phyloP scores from a whole-genome alignment of 1,284 basidiomycete species.

The Cryptococcus hybrid region DNA sequence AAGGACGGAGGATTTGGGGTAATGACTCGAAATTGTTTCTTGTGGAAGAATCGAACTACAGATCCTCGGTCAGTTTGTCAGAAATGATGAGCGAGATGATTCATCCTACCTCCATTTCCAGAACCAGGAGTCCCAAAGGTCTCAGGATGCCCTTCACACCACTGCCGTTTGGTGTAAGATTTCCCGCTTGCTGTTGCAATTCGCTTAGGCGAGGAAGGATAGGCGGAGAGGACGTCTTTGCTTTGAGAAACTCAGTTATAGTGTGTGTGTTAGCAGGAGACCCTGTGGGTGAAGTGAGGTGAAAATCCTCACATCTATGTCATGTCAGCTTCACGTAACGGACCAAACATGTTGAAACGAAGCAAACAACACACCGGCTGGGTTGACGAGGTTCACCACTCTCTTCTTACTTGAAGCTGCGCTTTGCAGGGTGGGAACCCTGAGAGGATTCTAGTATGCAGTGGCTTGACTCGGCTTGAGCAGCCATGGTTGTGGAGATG shows the following conservation, averaged over 20 bases:
- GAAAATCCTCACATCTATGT: too few relatives aligned
- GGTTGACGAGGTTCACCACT: slow-evolving; percentile 35
- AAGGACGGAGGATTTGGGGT: slow-evolving; percentile 30
- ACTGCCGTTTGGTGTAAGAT: neutral
- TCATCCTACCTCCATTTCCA: slow-evolving; percentile 36
- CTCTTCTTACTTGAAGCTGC: slow-evolving; percentile 9
- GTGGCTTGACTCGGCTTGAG: too few relatives aligned
- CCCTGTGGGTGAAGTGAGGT: neutral
- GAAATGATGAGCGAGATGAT: neutral
- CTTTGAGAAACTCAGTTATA: neutral
- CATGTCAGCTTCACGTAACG: too few relatives aligned
- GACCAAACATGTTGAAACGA: neutral
- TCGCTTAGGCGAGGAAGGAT: slow-evolving; percentile 2
- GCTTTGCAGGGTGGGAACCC: neutral
- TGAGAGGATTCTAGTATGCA: neutral
- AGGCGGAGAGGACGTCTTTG: neutral
- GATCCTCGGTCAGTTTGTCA: neutral
- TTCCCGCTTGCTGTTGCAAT: neutral
- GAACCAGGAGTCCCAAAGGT: slow-evolving; percentile 37
- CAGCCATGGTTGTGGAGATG: too few relatives aligned
- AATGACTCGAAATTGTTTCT: slow-evolving; percentile 40
- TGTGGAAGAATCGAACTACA: slow-evolving; percentile 44
- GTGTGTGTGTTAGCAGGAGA: neutral
- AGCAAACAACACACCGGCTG: slow-evolving; percentile 24
- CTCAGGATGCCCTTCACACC: slow-evolving; percentile 33